These are phyloP conservation scores for Backusella parvicylindrica DNA, from an alignment of 192 early-diverging fungal genomes.

Conservation along the genomic window DNA sequence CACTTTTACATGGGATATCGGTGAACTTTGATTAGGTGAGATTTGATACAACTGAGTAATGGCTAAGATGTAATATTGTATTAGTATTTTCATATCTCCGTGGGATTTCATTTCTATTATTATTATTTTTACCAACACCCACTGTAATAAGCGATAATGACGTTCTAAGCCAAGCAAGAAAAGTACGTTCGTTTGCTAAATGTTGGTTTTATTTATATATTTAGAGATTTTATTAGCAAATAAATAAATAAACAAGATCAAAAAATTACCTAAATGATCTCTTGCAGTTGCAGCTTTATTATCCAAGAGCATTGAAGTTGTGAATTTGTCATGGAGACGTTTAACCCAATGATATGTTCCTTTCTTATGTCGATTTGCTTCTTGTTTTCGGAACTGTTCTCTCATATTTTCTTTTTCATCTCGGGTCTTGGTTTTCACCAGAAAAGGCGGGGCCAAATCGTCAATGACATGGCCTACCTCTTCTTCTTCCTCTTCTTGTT, in stretches of 20 bases:
- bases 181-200: slow-evolving; percentile 75
- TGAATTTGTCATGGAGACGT: not conserved
- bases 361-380: not conserved
- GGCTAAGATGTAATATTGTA: slow-evolving; percentile 4
- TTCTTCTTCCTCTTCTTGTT: not conserved
- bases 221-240: not conserved
- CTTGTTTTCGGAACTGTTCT: slow-evolving; percentile 1
- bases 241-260: not conserved
- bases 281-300: slow-evolving; percentile 78
- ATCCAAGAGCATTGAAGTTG: slow-evolving; percentile 44
- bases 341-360: not conserved
- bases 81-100: too few species aligned
- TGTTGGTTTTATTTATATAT: not conserved
- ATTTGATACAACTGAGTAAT: slow-evolving; percentile 35
- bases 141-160: slow-evolving; percentile 75
- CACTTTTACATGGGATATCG: not conserved
- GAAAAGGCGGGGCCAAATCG: not conserved
- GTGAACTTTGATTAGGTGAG: not conserved
- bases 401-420: slow-evolving; percentile 4
- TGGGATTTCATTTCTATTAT: too few species aligned
- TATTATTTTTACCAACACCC: slow-evolving; percentile 55
- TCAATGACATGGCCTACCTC: not conserved
- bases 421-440: slow-evolving; percentile 3
- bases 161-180: slow-evolving; percentile 75
- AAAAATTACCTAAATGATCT: slow-evolving; percentile 64